phyloP scores from a whole-genome alignment of 2,329 filamentous ascomycete genomes.

The Penicillium sp. region DNA sequence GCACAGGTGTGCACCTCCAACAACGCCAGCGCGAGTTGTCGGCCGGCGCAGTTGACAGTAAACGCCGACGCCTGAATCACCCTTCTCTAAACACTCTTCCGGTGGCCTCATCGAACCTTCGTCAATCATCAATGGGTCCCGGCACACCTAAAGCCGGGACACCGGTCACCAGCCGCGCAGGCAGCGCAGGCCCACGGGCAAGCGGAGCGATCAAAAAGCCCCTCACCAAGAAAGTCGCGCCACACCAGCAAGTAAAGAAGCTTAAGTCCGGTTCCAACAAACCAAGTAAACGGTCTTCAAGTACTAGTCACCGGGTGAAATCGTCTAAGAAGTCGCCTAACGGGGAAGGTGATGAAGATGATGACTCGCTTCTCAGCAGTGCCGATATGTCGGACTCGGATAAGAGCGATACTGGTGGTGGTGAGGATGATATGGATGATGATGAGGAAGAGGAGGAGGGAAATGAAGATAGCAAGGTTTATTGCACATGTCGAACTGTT shows the following conservation, averaged over 20 bases:
- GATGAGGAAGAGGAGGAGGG: constrained; percentile 52
- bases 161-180: constrained; percentile 53
- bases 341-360: constrained; percentile 44
- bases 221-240: constrained; percentile 55
- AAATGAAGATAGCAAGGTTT: constrained; percentile 60
- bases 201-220: constrained; percentile 45
- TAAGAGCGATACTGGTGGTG: constrained; percentile 32
- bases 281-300: constrained; percentile 45
- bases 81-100: constrained; percentile 55
- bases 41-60: constrained; percentile 54
- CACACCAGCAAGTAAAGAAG: constrained; percentile 51
- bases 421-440: constrained; percentile 46
- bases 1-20: constrained; percentile 39
- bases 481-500: constrained; percentile 65
- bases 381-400: constrained; percentile 51
- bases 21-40: constrained; percentile 57
- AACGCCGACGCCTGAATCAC: constrained; percentile 57
- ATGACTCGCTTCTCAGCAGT: constrained; percentile 55
- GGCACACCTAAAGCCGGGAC: constrained; percentile 64
- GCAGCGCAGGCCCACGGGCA: constrained; percentile 57
- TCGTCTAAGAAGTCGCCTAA: constrained; percentile 44
- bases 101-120: constrained; percentile 54
- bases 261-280: constrained; percentile 39
- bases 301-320: constrained; percentile 38
- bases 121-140: constrained; percentile 62